Conservation (phyloP, 2,329 filamentous ascomycete species). For the Aspergillus sp. region DNA sequence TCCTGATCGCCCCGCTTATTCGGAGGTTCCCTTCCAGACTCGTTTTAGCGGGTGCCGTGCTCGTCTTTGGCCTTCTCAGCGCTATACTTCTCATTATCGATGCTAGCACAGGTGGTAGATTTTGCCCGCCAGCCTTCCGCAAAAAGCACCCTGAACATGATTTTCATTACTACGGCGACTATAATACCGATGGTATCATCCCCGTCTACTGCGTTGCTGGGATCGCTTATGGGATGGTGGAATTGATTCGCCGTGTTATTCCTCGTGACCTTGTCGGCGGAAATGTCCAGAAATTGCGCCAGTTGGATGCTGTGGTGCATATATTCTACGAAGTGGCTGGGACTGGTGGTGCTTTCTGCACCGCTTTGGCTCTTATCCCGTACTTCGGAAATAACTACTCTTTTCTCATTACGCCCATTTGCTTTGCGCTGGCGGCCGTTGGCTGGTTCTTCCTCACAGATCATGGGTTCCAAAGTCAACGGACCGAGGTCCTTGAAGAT, state of each 20-base stretch:
- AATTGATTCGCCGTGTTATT: slow-evolving; percentile 18
- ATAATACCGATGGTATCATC: slow-evolving; percentile 17
- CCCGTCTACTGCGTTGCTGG: slow-evolving; percentile 17
- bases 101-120: slow-evolving; percentile 15
- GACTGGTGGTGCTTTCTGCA: slow-evolving; percentile 15
- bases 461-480: slow-evolving; percentile 2
- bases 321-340: slow-evolving; percentile 17
- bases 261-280: slow-evolving; percentile 16
- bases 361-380: slow-evolving; percentile 15
- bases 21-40: slow-evolving; percentile 16
- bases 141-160: slow-evolving; percentile 13
- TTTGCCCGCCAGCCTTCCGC: slow-evolving; percentile 10
- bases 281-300: slow-evolving; percentile 15
- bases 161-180: slow-evolving; percentile 17
- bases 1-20: slow-evolving; percentile 17
- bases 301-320: slow-evolving; percentile 16
- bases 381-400: slow-evolving; percentile 18
- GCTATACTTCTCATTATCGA: slow-evolving; percentile 18
- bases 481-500: neutral
- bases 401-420: slow-evolving; percentile 16
- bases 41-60: slow-evolving; percentile 11
- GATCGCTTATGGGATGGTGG: slow-evolving; percentile 18
- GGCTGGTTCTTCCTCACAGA: slow-evolving; percentile 17
- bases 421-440: slow-evolving; percentile 11
- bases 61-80: slow-evolving; percentile 16